A percentile compares a stretch with the other conserved stretches of the same genome.
These are phyloP conservation scores for Fraxinus anomala DNA, from an alignment of 257 asterid species.

Conservation along the genomic window DNA sequence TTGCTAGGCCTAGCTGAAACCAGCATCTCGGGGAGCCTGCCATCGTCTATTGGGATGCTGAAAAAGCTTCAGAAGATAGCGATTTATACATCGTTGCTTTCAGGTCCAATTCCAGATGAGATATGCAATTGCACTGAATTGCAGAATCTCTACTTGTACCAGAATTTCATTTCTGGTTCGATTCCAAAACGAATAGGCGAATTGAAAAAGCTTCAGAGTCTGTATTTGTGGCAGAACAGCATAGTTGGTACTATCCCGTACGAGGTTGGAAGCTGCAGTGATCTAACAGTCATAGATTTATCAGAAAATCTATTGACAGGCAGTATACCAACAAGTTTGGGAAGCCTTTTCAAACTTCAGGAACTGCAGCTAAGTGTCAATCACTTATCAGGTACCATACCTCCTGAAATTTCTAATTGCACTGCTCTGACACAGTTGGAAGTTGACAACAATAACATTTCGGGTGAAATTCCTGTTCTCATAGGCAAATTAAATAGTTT, in stretches of 20 bases:
- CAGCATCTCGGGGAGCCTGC: slow-evolving; percentile 71
- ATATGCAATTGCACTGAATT: slow-evolving; percentile 74
- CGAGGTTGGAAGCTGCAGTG: slow-evolving; percentile 72
- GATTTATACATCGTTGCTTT: slow-evolving; percentile 65
- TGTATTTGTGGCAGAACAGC: slow-evolving; percentile 80
- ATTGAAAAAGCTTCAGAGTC: slow-evolving; percentile 57
- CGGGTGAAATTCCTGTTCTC: slow-evolving; percentile 72
- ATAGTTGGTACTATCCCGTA: slow-evolving; percentile 69
- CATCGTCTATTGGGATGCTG: slow-evolving; percentile 69
- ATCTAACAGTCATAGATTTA: slow-evolving; percentile 60
- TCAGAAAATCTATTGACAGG: slow-evolving; percentile 80
- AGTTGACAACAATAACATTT: slow-evolving; percentile 75
- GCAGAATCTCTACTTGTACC: slow-evolving; percentile 75
- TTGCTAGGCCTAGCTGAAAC: slow-evolving; percentile 86
- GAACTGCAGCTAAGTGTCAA: slow-evolving; percentile 84
- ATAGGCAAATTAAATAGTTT: slow-evolving; percentile 61
- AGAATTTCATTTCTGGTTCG: slow-evolving; percentile 78
- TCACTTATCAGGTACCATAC: slow-evolving; percentile 75
- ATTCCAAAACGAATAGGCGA: slow-evolving; percentile 64
- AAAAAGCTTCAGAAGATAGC: slow-evolving; percentile 77
- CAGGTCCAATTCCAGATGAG: slow-evolving; percentile 90
- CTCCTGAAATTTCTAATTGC: slow-evolving; percentile 72
- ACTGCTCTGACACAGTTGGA: slow-evolving; percentile 69
- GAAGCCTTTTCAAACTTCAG: slow-evolving; percentile 59
- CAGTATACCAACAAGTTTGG: slow-evolving; percentile 63